Evolutionary conservation across 2,329 filamentous ascomycete species (phyloP), one percentile per base, ranked within the genome.

Genomic region (Pseudogymnoascus sp.): DNA sequence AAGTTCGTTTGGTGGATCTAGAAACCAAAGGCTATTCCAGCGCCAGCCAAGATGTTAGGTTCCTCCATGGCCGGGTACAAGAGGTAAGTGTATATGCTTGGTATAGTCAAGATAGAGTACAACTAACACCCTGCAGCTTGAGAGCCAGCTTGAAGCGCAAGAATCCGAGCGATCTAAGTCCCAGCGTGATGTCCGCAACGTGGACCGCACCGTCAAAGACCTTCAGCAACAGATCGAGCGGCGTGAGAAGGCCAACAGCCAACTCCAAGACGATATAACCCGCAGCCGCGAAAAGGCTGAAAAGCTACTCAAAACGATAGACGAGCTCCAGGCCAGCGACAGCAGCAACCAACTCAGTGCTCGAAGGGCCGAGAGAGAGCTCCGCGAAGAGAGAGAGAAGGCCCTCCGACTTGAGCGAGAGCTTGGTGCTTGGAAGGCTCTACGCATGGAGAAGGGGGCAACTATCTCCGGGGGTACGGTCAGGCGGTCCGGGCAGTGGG

Each of bases 21-120:
- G 92, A 99, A 76, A 97, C 94, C 41, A 97, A 97, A 78, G 91
- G 92, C 59, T 97, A 95, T 75, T 94, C 92, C 18, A 95, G 87
- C 65, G 89, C 89, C 21, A 96, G 92, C 72, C 90, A 96, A 68
- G 92, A 97, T 74, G 90, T 97, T 66, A 88, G 94, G 69, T 97
- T 96, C 77, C 75, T 97, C 68, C 89, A 96, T 74, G 92, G 91
- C 70, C 84, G 92, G 57, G 90, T 99, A 65, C 91, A 96, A 76
- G 92, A 97, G 82, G 92, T 95, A 79, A n/a, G n/a, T 81, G 83
- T 72, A 28, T 38, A 45, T 15, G 38, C 59, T 39, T n/a, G 10
- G 12, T 23, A 35, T 38, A 59, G 12, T 18, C 12, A 57, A 7
- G 62, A 59, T 66, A 48, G 18, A 56, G 55, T 61, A 58, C 61